Evolutionary conservation across 1,284 basidiomycete species (phyloP).

Genomic region (Hymenochaete sp.): DNA sequence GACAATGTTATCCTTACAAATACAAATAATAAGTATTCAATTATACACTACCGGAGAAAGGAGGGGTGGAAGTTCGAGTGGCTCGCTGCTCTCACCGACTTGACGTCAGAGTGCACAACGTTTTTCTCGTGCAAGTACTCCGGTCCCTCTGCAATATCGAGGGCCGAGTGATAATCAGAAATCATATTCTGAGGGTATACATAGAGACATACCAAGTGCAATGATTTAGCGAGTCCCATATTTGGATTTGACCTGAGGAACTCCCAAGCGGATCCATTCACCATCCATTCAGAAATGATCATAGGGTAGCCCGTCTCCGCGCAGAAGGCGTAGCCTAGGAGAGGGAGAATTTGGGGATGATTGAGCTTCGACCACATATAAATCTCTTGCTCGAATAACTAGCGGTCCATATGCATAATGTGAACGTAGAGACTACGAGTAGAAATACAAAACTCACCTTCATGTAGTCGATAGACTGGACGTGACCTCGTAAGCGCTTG

Average conservation of each 20-base stretch:
- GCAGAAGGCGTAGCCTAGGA: constrained; percentile 9
- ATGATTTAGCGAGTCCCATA: not conserved
- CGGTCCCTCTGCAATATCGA: constrained; percentile 11
- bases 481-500: constrained; percentile 7
- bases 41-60: not conserved
- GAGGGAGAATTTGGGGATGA: constrained; percentile 9
- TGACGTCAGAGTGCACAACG: constrained; percentile 13
- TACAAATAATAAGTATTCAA: too few relatives aligned
- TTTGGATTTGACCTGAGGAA: constrained; percentile 4
- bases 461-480: not conserved
- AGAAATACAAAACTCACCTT: constrained; percentile 4
- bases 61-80: not conserved
- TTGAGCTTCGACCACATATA: constrained; percentile 11
- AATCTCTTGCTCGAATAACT: constrained; percentile 9
- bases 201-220: not conserved
- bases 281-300: constrained; percentile 15
- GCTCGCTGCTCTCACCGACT: constrained; percentile 11
- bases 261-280: constrained; percentile 7
- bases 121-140: constrained; percentile 4
- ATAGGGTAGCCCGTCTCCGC: constrained; percentile 9
- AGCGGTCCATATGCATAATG: not conserved
- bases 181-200: not conserved
- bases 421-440: not conserved
- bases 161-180: not conserved
- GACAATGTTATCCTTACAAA: constrained; percentile 9